phyloP scores from a whole-genome alignment of 257 asterid genomes.

The Prunella vulgaris region DNA sequence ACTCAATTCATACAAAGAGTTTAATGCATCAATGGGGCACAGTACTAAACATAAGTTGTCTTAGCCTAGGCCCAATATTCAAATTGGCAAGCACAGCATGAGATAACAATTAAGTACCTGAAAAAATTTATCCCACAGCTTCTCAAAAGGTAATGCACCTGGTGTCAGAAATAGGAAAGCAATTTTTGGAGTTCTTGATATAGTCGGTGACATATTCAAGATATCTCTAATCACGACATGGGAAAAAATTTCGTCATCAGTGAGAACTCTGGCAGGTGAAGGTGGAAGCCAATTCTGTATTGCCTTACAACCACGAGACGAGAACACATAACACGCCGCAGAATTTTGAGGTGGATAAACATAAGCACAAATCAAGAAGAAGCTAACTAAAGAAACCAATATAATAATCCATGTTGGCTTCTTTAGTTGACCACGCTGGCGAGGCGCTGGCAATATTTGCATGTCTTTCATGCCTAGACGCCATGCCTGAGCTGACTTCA shows the following conservation, averaged over 20 bases:
- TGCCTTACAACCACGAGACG: conserved; percentile 72
- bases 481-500: conserved; percentile 87
- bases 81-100: neutral
- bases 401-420: conserved; percentile 95
- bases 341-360: conserved; percentile 84
- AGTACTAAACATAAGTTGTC: neutral
- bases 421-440: conserved; percentile 77
- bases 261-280: conserved; percentile 64
- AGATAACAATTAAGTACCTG: conserved; percentile 47
- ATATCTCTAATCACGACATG: conserved; percentile 86
- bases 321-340: conserved; percentile 80
- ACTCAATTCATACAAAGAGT: neutral
- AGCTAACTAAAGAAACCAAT: conserved; percentile 77
- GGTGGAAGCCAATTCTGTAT: conserved; percentile 84
- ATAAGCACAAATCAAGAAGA: conserved; percentile 85
- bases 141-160: conserved; percentile 96
- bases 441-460: conserved; percentile 70
- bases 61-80: neutral
- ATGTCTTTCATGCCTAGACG: conserved; percentile 82
- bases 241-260: conserved; percentile 82
- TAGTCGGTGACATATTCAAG: conserved; percentile 49
- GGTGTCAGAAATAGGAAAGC: conserved; percentile 96
- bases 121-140: conserved; percentile 93
- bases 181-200: conserved; percentile 57
- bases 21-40: neutral